These are phyloP conservation scores for Eutrema yunnanense DNA, from an alignment of 345 rosid species.

Conservation along the genomic window DNA sequence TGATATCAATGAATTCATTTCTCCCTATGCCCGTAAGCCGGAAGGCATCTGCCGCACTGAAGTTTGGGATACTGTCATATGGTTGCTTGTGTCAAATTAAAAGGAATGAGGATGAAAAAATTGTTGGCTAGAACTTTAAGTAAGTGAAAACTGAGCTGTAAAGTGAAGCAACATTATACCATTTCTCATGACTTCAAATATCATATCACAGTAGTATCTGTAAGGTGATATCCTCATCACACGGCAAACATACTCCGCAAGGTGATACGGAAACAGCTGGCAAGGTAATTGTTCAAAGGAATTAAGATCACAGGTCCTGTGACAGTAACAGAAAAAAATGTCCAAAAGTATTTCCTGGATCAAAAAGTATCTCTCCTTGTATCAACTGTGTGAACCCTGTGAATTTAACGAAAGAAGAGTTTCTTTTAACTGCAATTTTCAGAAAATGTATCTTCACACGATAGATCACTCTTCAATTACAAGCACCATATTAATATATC, in stretches of 20 bases:
- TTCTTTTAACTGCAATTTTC: too few relatives aligned
- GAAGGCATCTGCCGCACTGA: conserved; percentile 97
- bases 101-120: conserved; percentile 25
- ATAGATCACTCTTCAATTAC: too few relatives aligned
- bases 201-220: conserved; percentile 98
- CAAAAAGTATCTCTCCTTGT: background rate
- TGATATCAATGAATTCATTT: conserved; percentile 95
- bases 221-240: conserved; percentile 96
- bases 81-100: conserved; percentile 74
- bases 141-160: background rate
- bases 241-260: conserved; percentile 94
- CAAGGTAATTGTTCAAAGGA: conserved; percentile 30
- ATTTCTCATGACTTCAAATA: conserved; percentile 95
- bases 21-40: conserved; percentile 97
- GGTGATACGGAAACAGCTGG: conserved; percentile 97
- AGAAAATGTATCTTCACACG: too few relatives aligned
- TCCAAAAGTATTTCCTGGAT: background rate
- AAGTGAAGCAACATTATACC: conserved; percentile 42
- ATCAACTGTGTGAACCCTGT: background rate
- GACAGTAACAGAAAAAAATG: background rate
- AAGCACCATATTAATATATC: too few relatives aligned
- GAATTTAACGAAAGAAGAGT: too few relatives aligned
- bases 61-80: conserved; percentile 97
- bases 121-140: background rate
- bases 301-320: conserved; percentile 18